Percentiles rank a stretch among this genome's conserved stretches.
phyloP scores from a whole-genome alignment of 1,284 basidiomycete genomes.

The Hymenochaete sp. region DNA sequence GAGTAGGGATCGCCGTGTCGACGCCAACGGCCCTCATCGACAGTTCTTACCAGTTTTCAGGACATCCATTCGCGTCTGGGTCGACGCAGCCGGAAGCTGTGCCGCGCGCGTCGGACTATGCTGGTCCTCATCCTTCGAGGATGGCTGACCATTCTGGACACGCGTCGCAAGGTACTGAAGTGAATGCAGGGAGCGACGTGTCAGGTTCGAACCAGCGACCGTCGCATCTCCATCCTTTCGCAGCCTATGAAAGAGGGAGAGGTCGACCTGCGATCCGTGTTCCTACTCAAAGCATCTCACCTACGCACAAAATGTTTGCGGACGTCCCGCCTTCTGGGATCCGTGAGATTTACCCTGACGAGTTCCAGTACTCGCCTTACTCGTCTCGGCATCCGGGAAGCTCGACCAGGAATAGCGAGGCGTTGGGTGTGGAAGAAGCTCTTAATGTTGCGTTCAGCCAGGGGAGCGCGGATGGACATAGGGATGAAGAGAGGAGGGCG shows the following conservation, averaged over 20 bases:
- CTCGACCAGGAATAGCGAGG: constrained; percentile 15
- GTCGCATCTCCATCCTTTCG: constrained; percentile 28
- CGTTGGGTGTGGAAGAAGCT: constrained; percentile 20
- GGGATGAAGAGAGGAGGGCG: no score
- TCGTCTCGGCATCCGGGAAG: constrained; percentile 25
- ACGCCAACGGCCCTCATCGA: constrained; percentile 39
- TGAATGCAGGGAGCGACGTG: constrained; percentile 29
- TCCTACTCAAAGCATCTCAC: constrained; percentile 28
- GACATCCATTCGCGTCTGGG: constrained; percentile 50
- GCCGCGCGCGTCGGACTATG: constrained; percentile 32
- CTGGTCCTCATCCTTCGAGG: constrained; percentile 37
- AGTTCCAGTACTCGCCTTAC: constrained; percentile 48
- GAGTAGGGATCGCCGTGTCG: constrained; percentile 53
- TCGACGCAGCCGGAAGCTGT: constrained; percentile 19
- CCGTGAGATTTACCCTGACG: constrained; percentile 42
- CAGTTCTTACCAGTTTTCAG: constrained; percentile 32
- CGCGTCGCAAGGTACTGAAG: constrained; percentile 6
- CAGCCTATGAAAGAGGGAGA: constrained; percentile 17
- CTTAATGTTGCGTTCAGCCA: constrained; percentile 16
- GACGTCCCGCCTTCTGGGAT: constrained; percentile 39
- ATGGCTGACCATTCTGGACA: constrained; percentile 7
- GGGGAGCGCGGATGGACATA: constrained; percentile 8
- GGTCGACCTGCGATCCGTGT: constrained; percentile 20
- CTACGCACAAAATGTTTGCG: constrained; percentile 46
- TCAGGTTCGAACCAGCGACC: constrained; percentile 24